Percentiles rank a stretch among this genome's conserved stretches.
phyloP scores from a whole-genome alignment of 768 basidiomycete genomes.

The Collybia nuda region DNA sequence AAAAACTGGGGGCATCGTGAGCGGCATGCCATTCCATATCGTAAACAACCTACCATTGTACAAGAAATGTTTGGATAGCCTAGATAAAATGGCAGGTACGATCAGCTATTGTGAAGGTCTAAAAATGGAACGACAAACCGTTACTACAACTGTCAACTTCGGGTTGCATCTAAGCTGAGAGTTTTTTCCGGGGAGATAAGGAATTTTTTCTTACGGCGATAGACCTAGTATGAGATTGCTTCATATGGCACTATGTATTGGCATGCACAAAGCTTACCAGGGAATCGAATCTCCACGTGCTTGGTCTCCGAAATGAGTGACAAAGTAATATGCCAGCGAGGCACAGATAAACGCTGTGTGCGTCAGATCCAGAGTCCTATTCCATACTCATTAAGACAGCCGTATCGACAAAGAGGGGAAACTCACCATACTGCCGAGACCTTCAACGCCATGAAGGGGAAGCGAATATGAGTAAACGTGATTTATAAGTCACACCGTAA shows the following conservation, averaged over 20 bases:
- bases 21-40: neutral
- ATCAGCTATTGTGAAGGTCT: neutral
- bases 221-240: slow-evolving; percentile 9
- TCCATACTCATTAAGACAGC: neutral
- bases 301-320: slow-evolving; percentile 17
- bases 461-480: neutral
- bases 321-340: slow-evolving; percentile 19
- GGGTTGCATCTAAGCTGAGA: neutral
- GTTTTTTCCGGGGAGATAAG: neutral
- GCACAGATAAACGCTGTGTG: slow-evolving; percentile 19
- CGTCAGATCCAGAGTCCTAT: slow-evolving; percentile 17
- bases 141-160: slow-evolving; percentile 15
- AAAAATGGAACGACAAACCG: slow-evolving; percentile 4
- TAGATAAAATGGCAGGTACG: neutral
- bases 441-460: slow-evolving; percentile 5
- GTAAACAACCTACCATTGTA: slow-evolving; percentile 15
- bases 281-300: slow-evolving; percentile 11
- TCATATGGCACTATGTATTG: neutral
- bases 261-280: slow-evolving; percentile 14
- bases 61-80: slow-evolving; percentile 25
- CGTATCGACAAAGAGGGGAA: neutral
- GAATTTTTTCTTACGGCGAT: slow-evolving; percentile 9
- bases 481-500: neutral
- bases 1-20: slow-evolving; percentile 8
- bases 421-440: slow-evolving; percentile 12